phyloP scores from a whole-genome alignment of 2,329 filamentous ascomycete species.

The Aspergillus fischeri region DNA sequence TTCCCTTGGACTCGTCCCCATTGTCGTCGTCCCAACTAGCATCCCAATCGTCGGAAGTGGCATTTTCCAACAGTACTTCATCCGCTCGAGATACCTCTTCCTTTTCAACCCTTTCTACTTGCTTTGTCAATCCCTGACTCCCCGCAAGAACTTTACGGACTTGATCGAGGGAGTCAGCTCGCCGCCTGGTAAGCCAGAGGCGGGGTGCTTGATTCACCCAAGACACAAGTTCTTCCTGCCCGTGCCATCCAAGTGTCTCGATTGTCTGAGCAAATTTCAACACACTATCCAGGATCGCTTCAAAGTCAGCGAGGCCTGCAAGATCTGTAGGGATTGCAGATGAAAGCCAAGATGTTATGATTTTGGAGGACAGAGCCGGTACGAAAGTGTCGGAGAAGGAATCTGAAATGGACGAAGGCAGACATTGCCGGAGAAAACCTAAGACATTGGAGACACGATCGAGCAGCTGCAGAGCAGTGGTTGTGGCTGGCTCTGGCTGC shows the following conservation, averaged over 20 bases:
- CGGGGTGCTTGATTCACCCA: slow-evolving; percentile 79
- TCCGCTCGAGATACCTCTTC: slow-evolving; percentile 70
- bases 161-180: slow-evolving; percentile 71
- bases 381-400: slow-evolving; percentile 68
- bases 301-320: slow-evolving; percentile 66
- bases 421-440: slow-evolving; percentile 47
- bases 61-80: slow-evolving; percentile 58
- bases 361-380: slow-evolving; percentile 60
- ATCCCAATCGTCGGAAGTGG: slow-evolving; percentile 63
- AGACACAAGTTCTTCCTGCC: slow-evolving; percentile 59
- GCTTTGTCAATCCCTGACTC: slow-evolving; percentile 63
- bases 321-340: slow-evolving; percentile 72
- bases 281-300: slow-evolving; percentile 63
- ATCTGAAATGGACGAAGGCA: slow-evolving; percentile 47
- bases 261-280: slow-evolving; percentile 62
- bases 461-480: slow-evolving; percentile 37
- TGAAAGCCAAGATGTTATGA: slow-evolving; percentile 72
- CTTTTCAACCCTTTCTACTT: slow-evolving; percentile 80
- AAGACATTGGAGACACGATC: slow-evolving; percentile 43
- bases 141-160: slow-evolving; percentile 65
- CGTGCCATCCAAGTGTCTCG: slow-evolving; percentile 59
- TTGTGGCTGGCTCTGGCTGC: slow-evolving; percentile 18
- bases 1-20: slow-evolving; percentile 30
- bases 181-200: slow-evolving; percentile 80
- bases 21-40: slow-evolving; percentile 74